Evolutionary conservation across 2,329 filamentous ascomycete species (phyloP), one percentile per base, ranked within the genome.

Genomic region (Blumeria graminis): DNA sequence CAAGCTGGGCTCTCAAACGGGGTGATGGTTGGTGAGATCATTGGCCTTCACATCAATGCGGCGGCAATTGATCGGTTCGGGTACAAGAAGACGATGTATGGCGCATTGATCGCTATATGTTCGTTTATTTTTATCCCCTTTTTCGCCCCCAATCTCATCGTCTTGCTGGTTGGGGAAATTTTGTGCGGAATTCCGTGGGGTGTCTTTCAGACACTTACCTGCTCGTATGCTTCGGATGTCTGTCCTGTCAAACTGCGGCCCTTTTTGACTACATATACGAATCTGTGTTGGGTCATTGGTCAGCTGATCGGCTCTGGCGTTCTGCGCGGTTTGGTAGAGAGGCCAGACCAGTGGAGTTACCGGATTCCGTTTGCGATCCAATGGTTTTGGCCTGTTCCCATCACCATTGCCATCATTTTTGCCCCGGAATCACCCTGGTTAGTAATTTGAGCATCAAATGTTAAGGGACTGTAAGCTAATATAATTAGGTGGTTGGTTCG

Each of bases 351-450:
- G 11, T 65, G 63, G 63, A 61, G 61, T 3, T 66, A 65, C 46
- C 60, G 58, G 5, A 58, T 60, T 9, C 62, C 63, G 0, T 65
- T 65, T 46, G 63, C 56, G 3, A 61, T 76, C 5, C 75, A 78
- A 65, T 77, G 74, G 72, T 71, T 76, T 64, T 76, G 73, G 71
- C 72, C 72, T 0, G 66, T 65, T 13, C 62, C 71, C 55, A 66
- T 70, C 32, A 69, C 78, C 57, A 66, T 71, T 6, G 69, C 70
- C 3, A 68, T 77, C 1, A 67, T 65, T 10, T 65, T 74, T 39
- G 72, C 72, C 0, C 72, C 72, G 0, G 72, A 75, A 60, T 72
- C 70, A 0, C 73, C 72, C 0, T 75, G 71, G 71, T 74, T 71
- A 71, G 63, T 74, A 18, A 69, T 75, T 7, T 65, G 71, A 69